Evolutionary conservation across 352 stramenopile species (phyloP), one percentile per base, ranked within the genome.

Genomic region (Phytopythium boreale): DNA sequence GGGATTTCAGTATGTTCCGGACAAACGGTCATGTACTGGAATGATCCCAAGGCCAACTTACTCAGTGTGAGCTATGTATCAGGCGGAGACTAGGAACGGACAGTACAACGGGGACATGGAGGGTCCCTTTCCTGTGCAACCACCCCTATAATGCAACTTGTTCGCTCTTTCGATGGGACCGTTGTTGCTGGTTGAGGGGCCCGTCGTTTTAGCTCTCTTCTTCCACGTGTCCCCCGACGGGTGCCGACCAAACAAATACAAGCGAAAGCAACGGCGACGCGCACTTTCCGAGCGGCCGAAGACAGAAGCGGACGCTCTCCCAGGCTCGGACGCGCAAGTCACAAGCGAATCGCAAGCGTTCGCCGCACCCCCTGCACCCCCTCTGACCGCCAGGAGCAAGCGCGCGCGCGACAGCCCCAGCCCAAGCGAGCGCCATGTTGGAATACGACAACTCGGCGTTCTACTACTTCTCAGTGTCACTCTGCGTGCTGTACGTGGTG

Each of bases 381-480:
- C 49, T 11, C 19, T 17, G 44, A 51, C 44, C 44, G n/a, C 44
- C 44, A 15, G 44, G 44, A 51, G 44, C 8, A 22, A 29, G 8
- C 44, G n/a, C 43, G 17, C 15, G 43, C 43, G 43, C 8, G 43
- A 11, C 43, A 24, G 19, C 43, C 43, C 43, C 19, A 8, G 6
- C 43, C 20, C 12, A 12, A 53, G 39, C 36, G 53, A 67, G 9
- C 36, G 55, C 69, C 62, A 98, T 98, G 97, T 80, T 99, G 59
- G 95, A 99, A 77, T 99, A 99, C 87, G 97, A 99, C 84, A 98
- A 99, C 79, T 98, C 95, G 57, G 97, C 97, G 69, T 99, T 99
- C 84, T 99, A 99, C 82, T 99, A 99, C 86, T 99, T 99, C 75
- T 96, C 90, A 17, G 86, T 99, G 77, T 98, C 94, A 68, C 88